Evolutionary conservation across 2,329 filamentous ascomycete genomes (phyloP), one percentile per base, ranked within the genome.

Genomic region (Fusarium sp.): DNA sequence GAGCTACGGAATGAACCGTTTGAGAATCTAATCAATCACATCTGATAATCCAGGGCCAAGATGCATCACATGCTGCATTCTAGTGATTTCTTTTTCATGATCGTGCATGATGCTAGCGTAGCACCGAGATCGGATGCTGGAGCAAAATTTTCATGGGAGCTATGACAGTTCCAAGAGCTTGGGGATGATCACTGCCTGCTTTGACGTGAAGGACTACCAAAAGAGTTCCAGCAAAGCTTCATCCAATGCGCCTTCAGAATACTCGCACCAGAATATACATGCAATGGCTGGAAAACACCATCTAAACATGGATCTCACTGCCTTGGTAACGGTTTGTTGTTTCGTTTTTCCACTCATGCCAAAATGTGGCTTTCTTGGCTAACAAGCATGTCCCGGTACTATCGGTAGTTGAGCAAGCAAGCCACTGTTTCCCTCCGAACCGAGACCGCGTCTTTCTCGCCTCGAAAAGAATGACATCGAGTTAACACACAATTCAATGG

Each of bases 1-100:
- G 53, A 70, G 47, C 66, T 74, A 74, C 71, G 71, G 71, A 74
- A 58, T 61, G 64, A 59, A 72, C 71, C 66, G 66, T 72, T 68
- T 67, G 39, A 24, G 35, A 56, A 75, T 75, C 73, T 75, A 76
- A 75, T 75, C 73, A 75, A 75, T 75, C 73, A 74, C 73, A 75
- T 75, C 73, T 72, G 71, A 75, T 76, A 75, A 74, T 32, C 35
- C 22, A 48, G 18, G 36, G 13, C 24, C 0, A 28, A 36, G 9
- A 53, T 30, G 39, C 64, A 54, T 73, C 64, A 70, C 69, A 72
- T 72, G 62, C 42, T 53, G 42, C 35, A 28, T 55, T 69, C 39
- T 44, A 41, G 39, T 7, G 20, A 30, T 26, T 45, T 70, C 26
- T 42, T 38, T 57, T 50, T 57, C 18, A 36, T 44, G 41, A 73